Evolutionary conservation across 257 asterid genomes (phyloP).

Genomic region (Ligustrum vulgare): DNA sequence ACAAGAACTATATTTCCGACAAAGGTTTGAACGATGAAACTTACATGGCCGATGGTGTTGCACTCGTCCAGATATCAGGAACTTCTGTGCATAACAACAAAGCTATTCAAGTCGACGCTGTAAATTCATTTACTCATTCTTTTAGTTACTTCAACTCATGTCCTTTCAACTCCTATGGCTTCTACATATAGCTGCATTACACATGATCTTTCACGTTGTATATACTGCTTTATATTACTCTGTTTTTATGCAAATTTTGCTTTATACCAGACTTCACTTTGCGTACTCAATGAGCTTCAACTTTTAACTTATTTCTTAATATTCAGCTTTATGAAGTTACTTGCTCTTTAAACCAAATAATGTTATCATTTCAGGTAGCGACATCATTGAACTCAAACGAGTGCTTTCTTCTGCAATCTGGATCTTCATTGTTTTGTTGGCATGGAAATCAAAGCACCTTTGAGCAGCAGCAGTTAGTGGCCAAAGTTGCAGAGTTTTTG

Average conservation of each 20-base stretch:
- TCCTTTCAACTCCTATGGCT: not conserved
- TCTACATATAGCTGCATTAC: not conserved
- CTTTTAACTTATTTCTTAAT: not conserved
- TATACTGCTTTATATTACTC: not conserved
- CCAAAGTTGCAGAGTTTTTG: conserved; percentile 86
- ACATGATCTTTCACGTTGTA: not conserved
- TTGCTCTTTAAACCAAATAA: conserved; percentile 15
- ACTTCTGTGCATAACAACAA: conserved; percentile 76
- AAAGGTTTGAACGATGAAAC: conserved; percentile 98
- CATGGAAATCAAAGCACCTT: conserved; percentile 77
- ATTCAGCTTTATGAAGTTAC: not conserved
- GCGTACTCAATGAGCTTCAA: not conserved
- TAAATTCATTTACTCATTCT: conserved; percentile 34
- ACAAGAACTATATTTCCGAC: conserved; percentile 83
- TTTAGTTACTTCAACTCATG: not conserved
- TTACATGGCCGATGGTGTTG: conserved; percentile 76
- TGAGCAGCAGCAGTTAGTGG: conserved; percentile 90
- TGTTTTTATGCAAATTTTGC: not conserved
- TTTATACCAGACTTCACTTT: not conserved
- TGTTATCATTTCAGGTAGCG: conserved; percentile 55
- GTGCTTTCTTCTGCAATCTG: conserved; percentile 92
- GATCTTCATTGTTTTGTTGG: conserved; percentile 80
- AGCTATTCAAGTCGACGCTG: conserved; percentile 93
- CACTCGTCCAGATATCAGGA: conserved; percentile 83
- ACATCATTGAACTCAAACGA: conserved; percentile 74